Conservation (phyloP, 225 moss, liverwort and hornwort genomes). For the Pseudisothecium myosuroides region DNA sequence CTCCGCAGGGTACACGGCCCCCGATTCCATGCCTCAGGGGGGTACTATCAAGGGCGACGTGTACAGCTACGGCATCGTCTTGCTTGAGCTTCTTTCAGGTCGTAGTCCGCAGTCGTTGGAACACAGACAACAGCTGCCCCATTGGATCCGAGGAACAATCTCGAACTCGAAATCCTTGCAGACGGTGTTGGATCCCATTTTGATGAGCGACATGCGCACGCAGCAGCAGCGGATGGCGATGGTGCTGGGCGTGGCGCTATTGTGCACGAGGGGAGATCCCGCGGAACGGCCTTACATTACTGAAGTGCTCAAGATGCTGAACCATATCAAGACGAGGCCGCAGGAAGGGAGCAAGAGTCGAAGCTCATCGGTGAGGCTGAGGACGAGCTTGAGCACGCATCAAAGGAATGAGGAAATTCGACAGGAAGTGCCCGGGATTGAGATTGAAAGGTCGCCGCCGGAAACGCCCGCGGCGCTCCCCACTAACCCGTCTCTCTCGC, state of each 20-base stretch:
- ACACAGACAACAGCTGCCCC: not conserved
- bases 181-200: constrained; percentile 25
- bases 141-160: constrained; percentile 20
- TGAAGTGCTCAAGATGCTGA: constrained; percentile 32
- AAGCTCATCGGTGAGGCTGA: not conserved
- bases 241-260: constrained; percentile 31
- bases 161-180: constrained; percentile 3
- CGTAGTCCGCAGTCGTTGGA: constrained; percentile 18
- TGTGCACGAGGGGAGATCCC: constrained; percentile 23
- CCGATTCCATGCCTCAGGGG: not conserved
- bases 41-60: constrained; percentile 27
- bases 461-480: not conserved
- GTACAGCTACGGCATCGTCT: constrained; percentile 32
- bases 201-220: constrained; percentile 1
- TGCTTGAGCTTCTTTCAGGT: constrained; percentile 23
- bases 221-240: constrained; percentile 40
- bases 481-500: constrained; percentile 17
- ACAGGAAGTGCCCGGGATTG: constrained; percentile 12
- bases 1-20: not conserved
- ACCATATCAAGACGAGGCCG: constrained; percentile 11
- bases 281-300: constrained; percentile 11
- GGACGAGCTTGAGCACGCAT: not conserved
- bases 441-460: not conserved
- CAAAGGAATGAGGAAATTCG: constrained; percentile 19
- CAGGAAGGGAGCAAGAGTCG: not conserved